Percentiles rank a stretch among this genome's conserved stretches.
Evolutionary conservation across 2,329 filamentous ascomycete species (phyloP).

Genomic region (Microascus cirrosus): DNA sequence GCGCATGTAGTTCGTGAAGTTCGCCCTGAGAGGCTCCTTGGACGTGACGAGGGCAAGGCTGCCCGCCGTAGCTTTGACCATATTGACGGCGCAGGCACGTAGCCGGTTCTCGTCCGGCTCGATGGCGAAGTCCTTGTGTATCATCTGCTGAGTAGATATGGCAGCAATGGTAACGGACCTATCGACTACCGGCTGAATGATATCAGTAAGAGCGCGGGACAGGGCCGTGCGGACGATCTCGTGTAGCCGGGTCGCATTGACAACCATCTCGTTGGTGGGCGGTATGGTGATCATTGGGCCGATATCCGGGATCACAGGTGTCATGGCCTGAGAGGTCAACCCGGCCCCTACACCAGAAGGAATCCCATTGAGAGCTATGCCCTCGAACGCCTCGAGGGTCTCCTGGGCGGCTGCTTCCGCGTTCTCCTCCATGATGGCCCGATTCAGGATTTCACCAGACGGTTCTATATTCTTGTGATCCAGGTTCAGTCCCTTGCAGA

Average conservation of each 20-base stretch:
- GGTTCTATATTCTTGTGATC: constrained; percentile 88
- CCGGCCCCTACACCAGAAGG: constrained; percentile 57
- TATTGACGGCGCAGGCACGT: constrained; percentile 76
- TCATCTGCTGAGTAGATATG: constrained; percentile 90
- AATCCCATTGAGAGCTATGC: constrained; percentile 65
- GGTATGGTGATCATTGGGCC: constrained; percentile 71
- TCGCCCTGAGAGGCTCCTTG: constrained; percentile 91
- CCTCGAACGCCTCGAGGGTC: constrained; percentile 70
- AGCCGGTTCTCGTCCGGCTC: constrained; percentile 84
- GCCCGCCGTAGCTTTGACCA: constrained; percentile 90
- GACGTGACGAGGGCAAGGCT: constrained; percentile 95
- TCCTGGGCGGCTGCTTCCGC: constrained; percentile 52
- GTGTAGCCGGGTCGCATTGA: constrained; percentile 55
- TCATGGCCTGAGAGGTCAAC: constrained; percentile 66
- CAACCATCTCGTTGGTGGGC: constrained; percentile 67
- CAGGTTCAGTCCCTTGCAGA: constrained; percentile 86
- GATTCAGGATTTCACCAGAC: constrained; percentile 73
- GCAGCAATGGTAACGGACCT: constrained; percentile 95
- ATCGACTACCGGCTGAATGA: constrained; percentile 95
- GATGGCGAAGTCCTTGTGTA: constrained; percentile 91
- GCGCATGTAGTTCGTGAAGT: constrained; percentile 94
- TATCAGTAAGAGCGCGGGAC: constrained; percentile 84
- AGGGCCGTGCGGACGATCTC: constrained; percentile 79
- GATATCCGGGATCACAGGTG: constrained; percentile 74
- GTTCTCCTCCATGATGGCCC: constrained; percentile 52